phyloP scores from a whole-genome alignment of 768 basidiomycete species.

The Kwoniella bestiolae region DNA sequence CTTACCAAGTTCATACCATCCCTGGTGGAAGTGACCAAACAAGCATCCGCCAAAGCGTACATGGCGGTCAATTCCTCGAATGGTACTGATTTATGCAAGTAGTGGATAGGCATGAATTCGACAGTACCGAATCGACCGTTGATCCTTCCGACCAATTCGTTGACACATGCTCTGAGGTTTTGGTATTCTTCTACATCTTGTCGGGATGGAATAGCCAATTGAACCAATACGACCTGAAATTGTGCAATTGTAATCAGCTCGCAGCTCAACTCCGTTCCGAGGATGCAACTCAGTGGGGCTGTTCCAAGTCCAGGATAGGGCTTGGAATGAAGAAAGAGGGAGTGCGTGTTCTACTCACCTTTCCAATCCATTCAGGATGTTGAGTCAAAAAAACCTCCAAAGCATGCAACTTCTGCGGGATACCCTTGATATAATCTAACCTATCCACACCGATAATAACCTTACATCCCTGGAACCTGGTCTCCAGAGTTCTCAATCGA shows the following conservation, averaged over 20 bases:
- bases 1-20: constrained; percentile 98
- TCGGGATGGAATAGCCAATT: constrained; percentile 94
- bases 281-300: too few species aligned
- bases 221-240: constrained; percentile 90
- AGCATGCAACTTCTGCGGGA: constrained; percentile 96
- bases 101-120: constrained; percentile 99
- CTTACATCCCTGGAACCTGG: constrained; percentile 90
- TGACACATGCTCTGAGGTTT: constrained; percentile 90
- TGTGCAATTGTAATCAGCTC: too few species aligned
- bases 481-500: constrained; percentile 79
- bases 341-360: constrained; percentile 66
- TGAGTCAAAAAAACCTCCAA: constrained; percentile 95
- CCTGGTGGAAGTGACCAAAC: constrained; percentile 89
- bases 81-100: constrained; percentile 92
- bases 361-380: constrained; percentile 99
- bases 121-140: constrained; percentile 99
- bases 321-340: too few species aligned
- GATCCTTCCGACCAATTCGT: constrained; percentile 96
- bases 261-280: too few species aligned
- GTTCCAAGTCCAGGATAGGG: too few species aligned
- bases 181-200: constrained; percentile 99
- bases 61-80: constrained; percentile 98
- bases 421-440: constrained; percentile 99
- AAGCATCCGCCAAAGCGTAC: constrained; percentile 95
- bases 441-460: constrained; percentile 98